Evolutionary conservation across 202 grass and related monocot species (phyloP).

Genomic region (Sporobolus alterniflorus): DNA sequence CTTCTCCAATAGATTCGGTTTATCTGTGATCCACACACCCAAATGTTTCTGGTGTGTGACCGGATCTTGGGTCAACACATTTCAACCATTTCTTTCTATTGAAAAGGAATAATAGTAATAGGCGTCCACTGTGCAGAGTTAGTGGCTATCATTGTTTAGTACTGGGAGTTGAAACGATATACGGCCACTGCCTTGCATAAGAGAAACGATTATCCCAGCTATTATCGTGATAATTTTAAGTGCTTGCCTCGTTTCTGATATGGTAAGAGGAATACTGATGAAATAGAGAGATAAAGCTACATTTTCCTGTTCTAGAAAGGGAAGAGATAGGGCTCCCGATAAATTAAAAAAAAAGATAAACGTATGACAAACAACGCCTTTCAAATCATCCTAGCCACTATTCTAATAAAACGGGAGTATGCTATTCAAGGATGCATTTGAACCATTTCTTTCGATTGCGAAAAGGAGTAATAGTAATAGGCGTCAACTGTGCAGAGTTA

Average conservation of each 20-base stretch:
- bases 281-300: background rate
- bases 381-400: too few relatives aligned
- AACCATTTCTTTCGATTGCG: too few relatives aligned
- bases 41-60: too few relatives aligned
- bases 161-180: background rate
- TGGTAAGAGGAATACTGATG: background rate
- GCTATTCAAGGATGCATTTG: background rate
- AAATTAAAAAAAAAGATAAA: background rate
- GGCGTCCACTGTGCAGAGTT: background rate
- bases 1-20: too few relatives aligned
- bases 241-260: background rate
- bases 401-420: too few relatives aligned
- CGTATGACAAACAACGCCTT: too few relatives aligned
- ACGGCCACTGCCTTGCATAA: background rate
- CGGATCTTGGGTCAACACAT: too few relatives aligned
- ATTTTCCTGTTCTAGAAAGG: background rate
- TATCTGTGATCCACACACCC: too few relatives aligned
- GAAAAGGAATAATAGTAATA: too few relatives aligned
- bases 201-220: background rate
- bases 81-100: background rate
- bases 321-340: background rate
- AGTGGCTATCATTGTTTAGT: conserved; percentile 5
- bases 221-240: background rate
- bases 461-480: too few relatives aligned
- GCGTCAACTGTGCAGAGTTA: too few relatives aligned